Evolutionary conservation across 352 stramenopile genomes (phyloP).

Genomic region (Globisporangium irregulare): DNA sequence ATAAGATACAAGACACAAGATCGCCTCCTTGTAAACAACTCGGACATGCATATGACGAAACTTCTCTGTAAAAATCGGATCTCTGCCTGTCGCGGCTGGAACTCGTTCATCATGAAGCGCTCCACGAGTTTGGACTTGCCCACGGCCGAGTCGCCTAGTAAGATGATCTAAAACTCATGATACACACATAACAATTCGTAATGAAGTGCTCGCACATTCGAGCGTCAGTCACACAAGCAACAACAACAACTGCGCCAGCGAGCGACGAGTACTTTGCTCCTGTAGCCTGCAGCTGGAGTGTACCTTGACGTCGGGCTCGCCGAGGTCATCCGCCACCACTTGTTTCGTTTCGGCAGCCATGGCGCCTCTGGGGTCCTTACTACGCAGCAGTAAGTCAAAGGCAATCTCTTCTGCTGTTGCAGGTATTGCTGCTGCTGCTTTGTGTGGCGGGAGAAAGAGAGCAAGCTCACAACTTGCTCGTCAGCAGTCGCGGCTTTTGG

Average conservation of each 20-base stretch:
- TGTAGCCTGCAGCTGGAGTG: background rate
- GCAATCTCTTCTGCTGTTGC: background rate
- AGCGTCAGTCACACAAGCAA: background rate
- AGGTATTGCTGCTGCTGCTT: background rate
- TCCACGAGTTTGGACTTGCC: constrained; percentile 96
- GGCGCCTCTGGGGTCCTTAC: background rate
- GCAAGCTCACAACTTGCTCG: background rate
- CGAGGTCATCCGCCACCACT: constrained; percentile 40
- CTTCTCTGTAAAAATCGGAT: background rate
- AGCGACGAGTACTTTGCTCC: background rate
- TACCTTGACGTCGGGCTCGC: constrained; percentile 67
- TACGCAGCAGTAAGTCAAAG: background rate
- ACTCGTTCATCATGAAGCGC: constrained; percentile 95
- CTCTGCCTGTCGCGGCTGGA: constrained; percentile 84
- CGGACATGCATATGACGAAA: background rate
- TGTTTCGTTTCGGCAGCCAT: constrained; percentile 28
- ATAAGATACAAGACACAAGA: background rate
- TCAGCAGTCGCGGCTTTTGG: background rate
- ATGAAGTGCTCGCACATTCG: no score
- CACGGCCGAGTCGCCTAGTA: constrained; percentile 93
- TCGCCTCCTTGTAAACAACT: background rate
- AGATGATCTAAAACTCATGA: constrained; percentile 67
- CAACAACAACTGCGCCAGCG: background rate
- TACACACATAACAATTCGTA: background rate
- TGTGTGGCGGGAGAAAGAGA: background rate